Evolutionary conservation across 2,329 filamentous ascomycete species (phyloP).

Genomic region (Fusarium falciforme): DNA sequence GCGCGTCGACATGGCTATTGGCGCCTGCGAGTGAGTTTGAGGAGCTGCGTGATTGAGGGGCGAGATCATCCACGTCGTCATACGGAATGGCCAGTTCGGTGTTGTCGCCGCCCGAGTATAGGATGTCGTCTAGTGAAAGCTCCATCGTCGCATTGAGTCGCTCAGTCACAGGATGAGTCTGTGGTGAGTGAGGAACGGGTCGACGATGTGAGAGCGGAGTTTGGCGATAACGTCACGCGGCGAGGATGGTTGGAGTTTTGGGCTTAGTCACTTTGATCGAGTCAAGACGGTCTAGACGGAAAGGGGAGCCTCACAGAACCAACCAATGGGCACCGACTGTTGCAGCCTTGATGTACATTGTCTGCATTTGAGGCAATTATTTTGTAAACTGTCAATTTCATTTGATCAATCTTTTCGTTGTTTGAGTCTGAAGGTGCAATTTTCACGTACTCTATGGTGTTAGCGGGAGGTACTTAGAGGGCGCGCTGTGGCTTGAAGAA

Average conservation of each 20-base stretch:
- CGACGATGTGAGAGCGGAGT: conserved; percentile 21
- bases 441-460: not conserved
- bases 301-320: not conserved
- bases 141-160: conserved; percentile 20
- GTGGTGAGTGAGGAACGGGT: not conserved
- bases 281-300: not conserved
- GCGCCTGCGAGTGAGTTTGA: conserved; percentile 17
- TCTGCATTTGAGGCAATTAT: not conserved
- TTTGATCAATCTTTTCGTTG: not conserved
- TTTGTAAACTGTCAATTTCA: not conserved
- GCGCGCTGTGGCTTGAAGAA: not conserved
- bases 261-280: conserved; percentile 26
- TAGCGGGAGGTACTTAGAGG: conserved; percentile 1
- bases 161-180: not conserved
- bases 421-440: not conserved
- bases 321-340: not conserved
- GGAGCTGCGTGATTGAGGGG: conserved; percentile 24
- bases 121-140: conserved; percentile 38
- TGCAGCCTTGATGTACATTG: not conserved
- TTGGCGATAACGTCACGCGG: conserved; percentile 25
- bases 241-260: conserved; percentile 3
- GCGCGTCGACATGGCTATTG: not conserved
- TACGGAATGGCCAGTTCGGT: conserved; percentile 30
- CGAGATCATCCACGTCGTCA: conserved; percentile 20
- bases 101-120: conserved; percentile 34